Percentiles rank a stretch among this genome's conserved stretches.
phyloP scores from a whole-genome alignment of 257 asterid species.

The Ilex aquifolium region DNA sequence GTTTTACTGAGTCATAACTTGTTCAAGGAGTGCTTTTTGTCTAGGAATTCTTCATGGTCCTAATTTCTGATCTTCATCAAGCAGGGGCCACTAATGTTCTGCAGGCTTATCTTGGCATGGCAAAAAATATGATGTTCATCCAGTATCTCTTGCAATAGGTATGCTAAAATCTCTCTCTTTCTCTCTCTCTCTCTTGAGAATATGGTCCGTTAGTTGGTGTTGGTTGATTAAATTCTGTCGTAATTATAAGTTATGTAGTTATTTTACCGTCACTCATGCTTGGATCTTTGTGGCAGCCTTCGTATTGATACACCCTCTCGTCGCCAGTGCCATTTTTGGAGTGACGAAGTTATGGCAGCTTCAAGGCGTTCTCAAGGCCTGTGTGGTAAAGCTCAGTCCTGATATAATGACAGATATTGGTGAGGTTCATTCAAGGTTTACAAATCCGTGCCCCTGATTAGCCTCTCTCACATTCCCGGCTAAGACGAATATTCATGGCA shows the following conservation, averaged over 20 bases:
- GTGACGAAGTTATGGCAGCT: conserved; percentile 83
- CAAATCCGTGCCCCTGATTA: conserved; percentile 67
- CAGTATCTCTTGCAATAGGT: conserved; percentile 79
- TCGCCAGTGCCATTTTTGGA: conserved; percentile 75
- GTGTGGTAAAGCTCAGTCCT: conserved; percentile 50
- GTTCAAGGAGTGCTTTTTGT: no score
- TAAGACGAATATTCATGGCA: no score
- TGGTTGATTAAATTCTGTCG: no score
- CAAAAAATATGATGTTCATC: conserved; percentile 19
- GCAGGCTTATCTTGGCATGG: conserved; percentile 62
- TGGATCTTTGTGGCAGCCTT: conserved; percentile 42
- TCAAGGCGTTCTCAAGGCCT: conserved; percentile 54
- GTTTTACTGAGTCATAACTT: no score
- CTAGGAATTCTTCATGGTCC: no score
- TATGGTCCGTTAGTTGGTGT: no score
- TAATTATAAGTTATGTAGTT: no score
- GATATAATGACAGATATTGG: conserved; percentile 53
- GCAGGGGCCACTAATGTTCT: no score
- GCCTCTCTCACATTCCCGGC: no score
- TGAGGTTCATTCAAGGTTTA: conserved; percentile 49
- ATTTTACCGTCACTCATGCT: no score
- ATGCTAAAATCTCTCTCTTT: background rate
- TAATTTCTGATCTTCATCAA: no score
- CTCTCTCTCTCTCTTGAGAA: background rate
- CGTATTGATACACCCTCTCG: conserved; percentile 71